Evolutionary conservation across 208 protist species (phyloP).

Genomic region (Crithidia sp.): DNA sequence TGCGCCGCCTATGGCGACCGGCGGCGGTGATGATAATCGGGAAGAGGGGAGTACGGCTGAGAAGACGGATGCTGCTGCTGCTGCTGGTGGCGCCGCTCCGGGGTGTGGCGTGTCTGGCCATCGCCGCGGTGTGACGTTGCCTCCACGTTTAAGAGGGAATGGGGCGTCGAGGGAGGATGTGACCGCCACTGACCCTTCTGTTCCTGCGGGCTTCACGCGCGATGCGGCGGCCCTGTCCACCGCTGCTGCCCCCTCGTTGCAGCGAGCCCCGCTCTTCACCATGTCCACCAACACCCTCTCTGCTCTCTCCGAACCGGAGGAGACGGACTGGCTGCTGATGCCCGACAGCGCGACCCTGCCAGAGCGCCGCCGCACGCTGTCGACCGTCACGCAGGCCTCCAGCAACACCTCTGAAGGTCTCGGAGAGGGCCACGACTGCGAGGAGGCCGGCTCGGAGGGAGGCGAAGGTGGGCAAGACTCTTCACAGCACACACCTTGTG

Average conservation of each 20-base stretch:
- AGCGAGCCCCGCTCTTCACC: neutral
- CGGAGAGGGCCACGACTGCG: neutral
- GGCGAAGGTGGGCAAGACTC: neutral
- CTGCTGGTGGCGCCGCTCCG: too few relatives aligned
- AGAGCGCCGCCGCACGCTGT: slow-evolving; percentile 11
- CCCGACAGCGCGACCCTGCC: neutral
- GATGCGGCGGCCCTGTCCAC: neutral
- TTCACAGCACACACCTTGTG: too few relatives aligned
- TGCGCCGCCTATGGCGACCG: too few relatives aligned
- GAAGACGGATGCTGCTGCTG: neutral
- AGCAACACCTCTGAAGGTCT: slow-evolving; percentile 4
- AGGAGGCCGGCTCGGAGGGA: neutral
- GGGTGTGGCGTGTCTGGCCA: too few relatives aligned
- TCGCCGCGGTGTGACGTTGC: too few relatives aligned
- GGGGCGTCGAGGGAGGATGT: too few relatives aligned
- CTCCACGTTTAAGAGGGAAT: too few relatives aligned
- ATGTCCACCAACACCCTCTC: slow-evolving; percentile 11
- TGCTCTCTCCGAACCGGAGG: slow-evolving; percentile 3
- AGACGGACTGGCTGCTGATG: slow-evolving; percentile 6
- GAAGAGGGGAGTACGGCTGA: neutral
- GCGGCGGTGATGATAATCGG: too few relatives aligned
- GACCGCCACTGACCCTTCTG: too few relatives aligned
- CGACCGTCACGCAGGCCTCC: slow-evolving; percentile 16
- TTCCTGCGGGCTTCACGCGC: too few relatives aligned
- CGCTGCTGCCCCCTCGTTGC: neutral